A percentile compares a stretch with the other conserved stretches of the same genome.
These are phyloP conservation scores for Phytophthora constricta DNA, from an alignment of 352 stramenopile species.

Conservation along the genomic window DNA sequence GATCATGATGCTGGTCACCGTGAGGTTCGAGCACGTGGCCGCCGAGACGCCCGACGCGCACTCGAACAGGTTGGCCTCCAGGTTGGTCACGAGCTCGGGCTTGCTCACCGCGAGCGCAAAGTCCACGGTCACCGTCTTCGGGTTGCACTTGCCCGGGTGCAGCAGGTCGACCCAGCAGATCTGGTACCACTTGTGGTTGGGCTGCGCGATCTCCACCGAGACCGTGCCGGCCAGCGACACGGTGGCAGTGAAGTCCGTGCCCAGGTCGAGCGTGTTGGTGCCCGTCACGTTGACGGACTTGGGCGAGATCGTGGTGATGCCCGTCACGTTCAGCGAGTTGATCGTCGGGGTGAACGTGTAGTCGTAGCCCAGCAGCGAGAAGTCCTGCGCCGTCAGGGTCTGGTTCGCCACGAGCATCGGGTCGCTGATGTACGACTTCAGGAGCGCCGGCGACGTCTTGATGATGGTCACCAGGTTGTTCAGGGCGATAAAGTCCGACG, in stretches of 20 bases:
- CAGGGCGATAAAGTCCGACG: slow-evolving; percentile 52
- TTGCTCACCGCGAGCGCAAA: slow-evolving; percentile 48
- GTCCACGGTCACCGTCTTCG: slow-evolving; percentile 45
- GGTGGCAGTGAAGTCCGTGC: slow-evolving; percentile 50
- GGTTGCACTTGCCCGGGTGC: slow-evolving; percentile 50
- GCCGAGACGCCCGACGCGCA: slow-evolving; percentile 39
- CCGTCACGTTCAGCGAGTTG: slow-evolving; percentile 51
- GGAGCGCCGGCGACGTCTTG: slow-evolving; percentile 40
- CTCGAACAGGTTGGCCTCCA: slow-evolving; percentile 44
- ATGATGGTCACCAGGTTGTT: slow-evolving; percentile 55
- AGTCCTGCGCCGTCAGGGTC: slow-evolving; percentile 45
- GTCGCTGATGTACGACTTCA: slow-evolving; percentile 44
- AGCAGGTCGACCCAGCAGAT: slow-evolving; percentile 67
- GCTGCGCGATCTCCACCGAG: slow-evolving; percentile 56
- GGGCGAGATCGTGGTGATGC: slow-evolving; percentile 52
- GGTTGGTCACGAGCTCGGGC: slow-evolving; percentile 38
- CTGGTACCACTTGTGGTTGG: slow-evolving; percentile 68
- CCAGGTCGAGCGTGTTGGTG: slow-evolving; percentile 42
- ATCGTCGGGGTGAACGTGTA: slow-evolving; percentile 63
- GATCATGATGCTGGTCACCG: slow-evolving; percentile 50
- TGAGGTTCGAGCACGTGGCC: slow-evolving; percentile 57
- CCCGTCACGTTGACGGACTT: slow-evolving; percentile 56
- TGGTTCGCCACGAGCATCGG: slow-evolving; percentile 49
- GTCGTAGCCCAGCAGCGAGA: slow-evolving; percentile 53
- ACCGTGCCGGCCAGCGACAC: slow-evolving; percentile 47